Base-by-base conservation (phyloP, 148 eudicot genomes). In the Agrostemma githago region DNA sequence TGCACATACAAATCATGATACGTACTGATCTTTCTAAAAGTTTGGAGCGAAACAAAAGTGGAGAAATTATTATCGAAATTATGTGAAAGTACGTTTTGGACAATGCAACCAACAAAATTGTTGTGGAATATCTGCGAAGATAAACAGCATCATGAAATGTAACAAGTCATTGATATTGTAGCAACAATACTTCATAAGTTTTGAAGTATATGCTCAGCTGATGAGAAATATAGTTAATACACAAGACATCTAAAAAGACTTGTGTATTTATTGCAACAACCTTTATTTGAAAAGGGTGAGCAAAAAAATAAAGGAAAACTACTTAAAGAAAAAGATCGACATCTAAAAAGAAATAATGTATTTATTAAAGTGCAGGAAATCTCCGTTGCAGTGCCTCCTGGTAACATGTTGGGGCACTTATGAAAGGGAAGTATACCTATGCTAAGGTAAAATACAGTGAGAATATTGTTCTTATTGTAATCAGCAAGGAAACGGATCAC, bases 371-470 rank as follows among this genome's bases (percentile, higher is more conserved):
- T 43, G 46, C 9, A 8, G 42, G 7, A 44, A 4, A 37, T 38
- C 16, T 68, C 12, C 40, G 26, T 51, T 16, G 12, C 64, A 43
- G 72, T 67, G 71, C 68, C 69, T 43, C 76, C 58, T 17, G 4
- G 41, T 39, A 72, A 66, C 62, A 60, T 43, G 5, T 48, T 68
- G 70, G 63, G 42, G 74, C 73, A 74, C 56, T 15, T 12, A 5
- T 19, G 12, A 62, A 21, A 2, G 34, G 37, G 48, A 3, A 39
- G 42, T 70, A 62, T 43, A 62, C 39, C 48, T 7, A 74, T 19
- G 15, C 44, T 14, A 38, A 64, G 16, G 63, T n/a, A n/a, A 37
- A 60, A 67, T 72, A 59, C 78, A 70, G n/a, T 39, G 43, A 70
- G 40, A 37, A 15, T 74, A 37, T n/a, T 8, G 53, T 41, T 62